These are phyloP conservation scores for Verticillium dahliae DNA, from an alignment of 2,329 filamentous ascomycete species.

Conservation along the genomic window DNA sequence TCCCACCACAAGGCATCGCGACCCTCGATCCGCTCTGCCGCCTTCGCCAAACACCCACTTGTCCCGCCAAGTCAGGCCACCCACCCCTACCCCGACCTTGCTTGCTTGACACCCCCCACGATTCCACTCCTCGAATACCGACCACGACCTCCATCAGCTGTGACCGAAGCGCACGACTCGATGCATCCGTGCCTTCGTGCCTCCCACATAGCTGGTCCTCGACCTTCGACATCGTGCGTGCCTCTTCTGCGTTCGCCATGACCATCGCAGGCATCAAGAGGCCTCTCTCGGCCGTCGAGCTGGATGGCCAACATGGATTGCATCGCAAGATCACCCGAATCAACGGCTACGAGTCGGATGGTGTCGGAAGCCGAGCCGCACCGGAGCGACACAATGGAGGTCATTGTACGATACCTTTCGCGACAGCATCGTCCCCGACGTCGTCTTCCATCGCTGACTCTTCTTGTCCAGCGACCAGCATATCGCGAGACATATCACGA, in stretches of 20 bases:
- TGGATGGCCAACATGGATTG: slow-evolving; percentile 13
- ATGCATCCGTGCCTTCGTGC: neutral
- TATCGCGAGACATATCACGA: neutral
- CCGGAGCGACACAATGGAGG: neutral
- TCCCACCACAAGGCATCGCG: neutral
- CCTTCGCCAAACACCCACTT: neutral
- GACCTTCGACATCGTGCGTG: neutral
- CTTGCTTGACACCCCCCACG: neutral
- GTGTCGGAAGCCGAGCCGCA: neutral
- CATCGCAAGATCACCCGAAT: slow-evolving; percentile 4
- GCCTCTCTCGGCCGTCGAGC: slow-evolving; percentile 26
- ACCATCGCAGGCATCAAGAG: slow-evolving; percentile 33
- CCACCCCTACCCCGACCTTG: neutral
- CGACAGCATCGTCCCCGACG: neutral
- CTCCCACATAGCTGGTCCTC: neutral
- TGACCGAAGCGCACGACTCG: neutral
- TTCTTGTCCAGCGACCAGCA: neutral
- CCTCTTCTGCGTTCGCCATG: slow-evolving; percentile 6
- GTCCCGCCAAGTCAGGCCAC: neutral
- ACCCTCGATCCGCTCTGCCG: neutral
- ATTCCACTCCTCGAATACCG: neutral
- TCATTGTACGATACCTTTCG: neutral
- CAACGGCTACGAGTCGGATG: neutral
- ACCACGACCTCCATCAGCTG: neutral
- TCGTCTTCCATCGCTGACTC: neutral